A percentile compares a stretch with the other conserved stretches of the same genome.
These are phyloP conservation scores for Colletotrichum lupini DNA, from an alignment of 2,329 filamentous ascomycete species.

Conservation along the genomic window DNA sequence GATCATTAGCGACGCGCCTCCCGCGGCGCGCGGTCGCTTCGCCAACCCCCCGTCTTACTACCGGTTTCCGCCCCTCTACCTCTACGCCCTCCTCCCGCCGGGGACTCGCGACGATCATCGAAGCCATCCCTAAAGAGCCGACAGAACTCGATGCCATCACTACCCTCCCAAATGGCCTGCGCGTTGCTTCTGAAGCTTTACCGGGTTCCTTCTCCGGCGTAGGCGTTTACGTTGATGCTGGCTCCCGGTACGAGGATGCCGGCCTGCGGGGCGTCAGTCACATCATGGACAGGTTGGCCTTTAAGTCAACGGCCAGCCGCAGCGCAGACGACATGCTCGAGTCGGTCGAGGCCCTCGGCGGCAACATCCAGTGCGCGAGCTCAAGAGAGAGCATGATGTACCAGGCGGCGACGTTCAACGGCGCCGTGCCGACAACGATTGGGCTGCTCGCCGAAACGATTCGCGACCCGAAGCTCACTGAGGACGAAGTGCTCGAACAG, in stretches of 20 bases:
- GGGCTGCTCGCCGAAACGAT: slow-evolving; percentile 94
- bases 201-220: slow-evolving; percentile 95
- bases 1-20: slow-evolving; percentile 36
- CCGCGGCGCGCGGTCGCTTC: slow-evolving; percentile 24
- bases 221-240: slow-evolving; percentile 94
- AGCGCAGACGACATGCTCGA: slow-evolving; percentile 88
- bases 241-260: slow-evolving; percentile 91
- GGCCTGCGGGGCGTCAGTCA: slow-evolving; percentile 91
- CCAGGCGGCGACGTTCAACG: slow-evolving; percentile 97
- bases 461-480: slow-evolving; percentile 83
- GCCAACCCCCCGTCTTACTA: slow-evolving; percentile 7
- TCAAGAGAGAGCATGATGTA: slow-evolving; percentile 98
- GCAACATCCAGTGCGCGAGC: slow-evolving; percentile 96
- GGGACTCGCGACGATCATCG: slow-evolving; percentile 31
- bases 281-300: slow-evolving; percentile 94
- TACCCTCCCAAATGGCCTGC: slow-evolving; percentile 89
- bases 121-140: slow-evolving; percentile 66
- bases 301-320: slow-evolving; percentile 83
- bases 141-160: slow-evolving; percentile 89
- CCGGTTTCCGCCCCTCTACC: slow-evolving; percentile 7
- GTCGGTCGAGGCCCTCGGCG: slow-evolving; percentile 86
- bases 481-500: slow-evolving; percentile 88
- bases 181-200: slow-evolving; percentile 93
- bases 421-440: slow-evolving; percentile 83
- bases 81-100: slow-evolving; percentile 4